Conservation (phyloP, 805 yeast genomes). For the Candida orba region DNA sequence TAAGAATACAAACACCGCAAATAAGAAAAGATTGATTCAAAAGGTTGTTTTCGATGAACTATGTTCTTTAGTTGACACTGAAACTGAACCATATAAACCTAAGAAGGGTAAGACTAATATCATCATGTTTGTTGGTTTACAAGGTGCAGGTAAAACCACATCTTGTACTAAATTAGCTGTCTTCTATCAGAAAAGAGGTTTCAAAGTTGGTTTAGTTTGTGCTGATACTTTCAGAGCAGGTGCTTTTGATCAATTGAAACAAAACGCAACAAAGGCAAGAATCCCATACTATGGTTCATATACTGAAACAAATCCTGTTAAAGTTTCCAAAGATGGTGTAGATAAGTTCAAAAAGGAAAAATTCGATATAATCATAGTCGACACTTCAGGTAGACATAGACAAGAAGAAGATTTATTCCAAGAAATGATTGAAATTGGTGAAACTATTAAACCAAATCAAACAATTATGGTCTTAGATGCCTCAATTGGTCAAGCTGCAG, state of each 20-base stretch:
- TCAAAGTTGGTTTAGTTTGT: constrained; percentile 93
- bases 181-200: constrained; percentile 87
- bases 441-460: constrained; percentile 86
- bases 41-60: constrained; percentile 93
- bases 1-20: constrained; percentile 34
- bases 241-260: constrained; percentile 97
- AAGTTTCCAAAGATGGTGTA: constrained; percentile 88
- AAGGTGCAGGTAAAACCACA: constrained; percentile 98
- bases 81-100: constrained; percentile 62
- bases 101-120: constrained; percentile 74
- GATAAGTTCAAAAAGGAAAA: constrained; percentile 83
- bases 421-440: constrained; percentile 91
- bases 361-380: constrained; percentile 90
- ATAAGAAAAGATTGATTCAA: constrained; percentile 75
- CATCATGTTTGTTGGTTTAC: constrained; percentile 96
- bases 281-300: constrained; percentile 94
- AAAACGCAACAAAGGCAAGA: constrained; percentile 91
- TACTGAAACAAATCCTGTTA: constrained; percentile 92
- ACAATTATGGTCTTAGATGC: constrained; percentile 98
- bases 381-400: constrained; percentile 96
- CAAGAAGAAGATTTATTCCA: constrained; percentile 87
- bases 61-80: constrained; percentile 74
- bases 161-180: constrained; percentile 96
- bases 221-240: constrained; percentile 99
- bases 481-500: constrained; percentile 97